phyloP scores from a whole-genome alignment of 345 rosid species.

The Tarenaya hassleriana region DNA sequence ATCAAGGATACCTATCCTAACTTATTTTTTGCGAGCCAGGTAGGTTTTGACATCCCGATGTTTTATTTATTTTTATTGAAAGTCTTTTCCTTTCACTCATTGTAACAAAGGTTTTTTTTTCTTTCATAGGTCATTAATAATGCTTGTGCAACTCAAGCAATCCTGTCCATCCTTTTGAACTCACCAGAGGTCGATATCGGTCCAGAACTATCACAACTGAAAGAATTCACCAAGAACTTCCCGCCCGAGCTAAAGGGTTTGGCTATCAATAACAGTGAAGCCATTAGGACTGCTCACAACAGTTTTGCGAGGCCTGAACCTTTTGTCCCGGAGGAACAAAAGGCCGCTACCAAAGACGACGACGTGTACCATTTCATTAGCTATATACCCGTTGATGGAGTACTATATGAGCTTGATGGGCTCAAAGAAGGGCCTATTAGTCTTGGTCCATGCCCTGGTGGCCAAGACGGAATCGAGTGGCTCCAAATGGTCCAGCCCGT shows the following conservation, averaged over 20 bases:
- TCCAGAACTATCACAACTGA: slow-evolving; percentile 66
- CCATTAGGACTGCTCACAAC: slow-evolving; percentile 86
- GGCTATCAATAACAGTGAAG: slow-evolving; percentile 94
- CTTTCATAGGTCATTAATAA: slow-evolving; percentile 74
- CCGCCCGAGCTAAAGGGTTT: slow-evolving; percentile 93
- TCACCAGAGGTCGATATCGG: slow-evolving; percentile 86
- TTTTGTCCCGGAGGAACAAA: slow-evolving; percentile 85
- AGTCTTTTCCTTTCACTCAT: background rate
- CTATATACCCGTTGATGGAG: slow-evolving; percentile 84
- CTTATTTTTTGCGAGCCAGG: slow-evolving; percentile 94
- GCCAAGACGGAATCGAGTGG: slow-evolving; percentile 66
- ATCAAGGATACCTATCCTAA: slow-evolving; percentile 71
- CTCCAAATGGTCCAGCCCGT: slow-evolving; percentile 85
- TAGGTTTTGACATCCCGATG: slow-evolving; percentile 16
- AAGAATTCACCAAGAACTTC: slow-evolving; percentile 83
- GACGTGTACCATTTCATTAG: slow-evolving; percentile 98
- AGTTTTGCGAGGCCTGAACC: slow-evolving; percentile 99
- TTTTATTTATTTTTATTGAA: background rate
- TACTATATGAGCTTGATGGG: slow-evolving; percentile 94
- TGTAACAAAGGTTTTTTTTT: background rate
- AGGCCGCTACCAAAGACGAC: slow-evolving; percentile 81
- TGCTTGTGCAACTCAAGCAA: slow-evolving; percentile 99
- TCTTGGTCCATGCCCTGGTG: slow-evolving; percentile 73
- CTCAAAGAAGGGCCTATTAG: slow-evolving; percentile 93
- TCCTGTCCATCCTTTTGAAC: slow-evolving; percentile 82